These are phyloP conservation scores for Colletotrichum sp. DNA, from an alignment of 2,329 filamentous ascomycete genomes.

Conservation along the genomic window DNA sequence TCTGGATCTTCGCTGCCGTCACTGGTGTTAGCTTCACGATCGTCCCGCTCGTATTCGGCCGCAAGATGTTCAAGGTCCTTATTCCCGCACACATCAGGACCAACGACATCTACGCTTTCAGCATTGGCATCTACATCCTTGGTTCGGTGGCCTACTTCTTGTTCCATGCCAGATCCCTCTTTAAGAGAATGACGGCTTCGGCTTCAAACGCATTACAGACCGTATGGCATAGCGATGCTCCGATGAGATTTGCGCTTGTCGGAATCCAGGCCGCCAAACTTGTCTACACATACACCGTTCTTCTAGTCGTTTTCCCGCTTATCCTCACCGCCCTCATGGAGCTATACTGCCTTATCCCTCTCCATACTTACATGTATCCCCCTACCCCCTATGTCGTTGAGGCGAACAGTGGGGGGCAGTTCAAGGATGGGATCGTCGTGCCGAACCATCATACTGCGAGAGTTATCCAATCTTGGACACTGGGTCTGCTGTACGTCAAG, in stretches of 20 bases:
- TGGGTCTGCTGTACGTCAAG: conserved; percentile 90
- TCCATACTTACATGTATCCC: conserved; percentile 77
- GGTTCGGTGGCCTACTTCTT: conserved; percentile 69
- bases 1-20: conserved; percentile 91
- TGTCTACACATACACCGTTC: conserved; percentile 75
- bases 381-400: conserved; percentile 20
- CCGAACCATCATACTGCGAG: conserved; percentile 70
- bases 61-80: conserved; percentile 74
- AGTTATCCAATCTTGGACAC: conserved; percentile 90
- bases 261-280: conserved; percentile 49
- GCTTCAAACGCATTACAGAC: conserved; percentile 25
- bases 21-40: conserved; percentile 88
- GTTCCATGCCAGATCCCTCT: conserved; percentile 53
- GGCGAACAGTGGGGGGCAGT: conserved; percentile 28
- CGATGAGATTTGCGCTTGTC: conserved; percentile 32
- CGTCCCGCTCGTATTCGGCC: conserved; percentile 83
- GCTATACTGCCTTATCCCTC: conserved; percentile 84
- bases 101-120: conserved; percentile 97
- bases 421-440: conserved; percentile 21
- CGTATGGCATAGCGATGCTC: conserved; percentile 32
- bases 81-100: conserved; percentile 76
- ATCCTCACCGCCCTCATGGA: conserved; percentile 82
- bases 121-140: conserved; percentile 83
- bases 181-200: conserved; percentile 35
- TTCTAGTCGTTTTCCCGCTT: conserved; percentile 81